Evolutionary conservation across 345 rosid species (phyloP).

Genomic region (Barbarea vulgaris): DNA sequence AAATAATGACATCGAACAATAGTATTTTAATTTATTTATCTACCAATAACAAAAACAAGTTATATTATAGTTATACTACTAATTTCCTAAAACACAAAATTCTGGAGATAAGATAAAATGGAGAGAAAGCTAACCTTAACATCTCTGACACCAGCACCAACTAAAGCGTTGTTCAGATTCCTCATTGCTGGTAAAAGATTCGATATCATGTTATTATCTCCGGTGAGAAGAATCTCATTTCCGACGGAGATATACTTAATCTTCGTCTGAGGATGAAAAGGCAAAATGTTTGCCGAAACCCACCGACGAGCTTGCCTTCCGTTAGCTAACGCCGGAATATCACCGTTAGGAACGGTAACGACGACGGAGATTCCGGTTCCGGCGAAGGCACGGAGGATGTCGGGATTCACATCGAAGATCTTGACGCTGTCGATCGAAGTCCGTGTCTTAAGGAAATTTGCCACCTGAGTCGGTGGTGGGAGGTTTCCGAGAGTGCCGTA

Average conservation of each 20-base stretch:
- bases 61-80: not conserved
- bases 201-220: slow-evolving; percentile 43
- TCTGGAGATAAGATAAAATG: not conserved
- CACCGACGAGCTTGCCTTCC: slow-evolving; percentile 51
- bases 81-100: not conserved
- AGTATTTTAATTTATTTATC: not conserved
- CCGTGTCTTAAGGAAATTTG: slow-evolving; percentile 59
- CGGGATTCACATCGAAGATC: slow-evolving; percentile 66
- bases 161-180: slow-evolving; percentile 56
- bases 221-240: slow-evolving; percentile 61
- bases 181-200: slow-evolving; percentile 78
- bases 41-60: not conserved
- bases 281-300: slow-evolving; percentile 57
- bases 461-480: slow-evolving; percentile 71
- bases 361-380: slow-evolving; percentile 57
- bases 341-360: slow-evolving; percentile 59
- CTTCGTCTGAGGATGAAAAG: slow-evolving; percentile 70
- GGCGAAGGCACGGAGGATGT: slow-evolving; percentile 74
- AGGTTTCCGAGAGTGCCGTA: slow-evolving; percentile 83
- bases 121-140: slow-evolving; percentile 53
- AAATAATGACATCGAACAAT: not conserved
- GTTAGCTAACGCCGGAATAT: slow-evolving; percentile 57
- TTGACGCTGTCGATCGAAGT: slow-evolving; percentile 71
- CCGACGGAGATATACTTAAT: slow-evolving; percentile 69
- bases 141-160: slow-evolving; percentile 53